Conservation (phyloP, 768 basidiomycete genomes). For the Leccinellum luteum region DNA sequence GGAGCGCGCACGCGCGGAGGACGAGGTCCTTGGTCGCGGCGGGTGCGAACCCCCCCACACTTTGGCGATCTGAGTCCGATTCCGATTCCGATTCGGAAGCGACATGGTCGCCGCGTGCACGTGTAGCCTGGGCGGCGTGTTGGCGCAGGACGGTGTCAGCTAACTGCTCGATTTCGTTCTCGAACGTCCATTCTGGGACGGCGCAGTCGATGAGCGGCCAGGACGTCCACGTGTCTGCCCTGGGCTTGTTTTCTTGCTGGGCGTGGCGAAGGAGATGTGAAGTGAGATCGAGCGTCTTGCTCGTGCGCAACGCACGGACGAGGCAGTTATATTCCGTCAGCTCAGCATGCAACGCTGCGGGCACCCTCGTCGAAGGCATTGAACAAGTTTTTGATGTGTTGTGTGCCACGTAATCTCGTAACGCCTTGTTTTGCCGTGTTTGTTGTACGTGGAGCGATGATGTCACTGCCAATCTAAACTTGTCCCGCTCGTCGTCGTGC, state of each 20-base stretch:
- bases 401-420: neutral
- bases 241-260: constrained; percentile 31
- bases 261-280: constrained; percentile 42
- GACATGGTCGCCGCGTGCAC: constrained; percentile 17
- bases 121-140: neutral
- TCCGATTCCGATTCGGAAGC: constrained; percentile 18
- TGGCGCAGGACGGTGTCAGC: constrained; percentile 37
- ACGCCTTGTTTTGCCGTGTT: constrained; percentile 9
- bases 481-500: neutral
- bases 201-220: constrained; percentile 76
- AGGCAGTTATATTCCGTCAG: constrained; percentile 66
- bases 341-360: constrained; percentile 58
- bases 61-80: constrained; percentile 30
- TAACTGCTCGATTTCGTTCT: constrained; percentile 62
- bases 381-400: neutral
- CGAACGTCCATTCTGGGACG: constrained; percentile 66
- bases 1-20: constrained; percentile 40
- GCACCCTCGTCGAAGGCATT: constrained; percentile 33
- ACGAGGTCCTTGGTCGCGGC: constrained; percentile 38
- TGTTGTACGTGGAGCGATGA: constrained; percentile 12
- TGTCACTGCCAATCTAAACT: constrained; percentile 5
- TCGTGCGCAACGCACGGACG: constrained; percentile 60
- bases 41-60: constrained; percentile 19
- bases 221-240: constrained; percentile 53
- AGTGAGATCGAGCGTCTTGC: constrained; percentile 55